Conservation (phyloP, 371 early-diverging fungal genomes). For the Mucor lusitanicus region DNA sequence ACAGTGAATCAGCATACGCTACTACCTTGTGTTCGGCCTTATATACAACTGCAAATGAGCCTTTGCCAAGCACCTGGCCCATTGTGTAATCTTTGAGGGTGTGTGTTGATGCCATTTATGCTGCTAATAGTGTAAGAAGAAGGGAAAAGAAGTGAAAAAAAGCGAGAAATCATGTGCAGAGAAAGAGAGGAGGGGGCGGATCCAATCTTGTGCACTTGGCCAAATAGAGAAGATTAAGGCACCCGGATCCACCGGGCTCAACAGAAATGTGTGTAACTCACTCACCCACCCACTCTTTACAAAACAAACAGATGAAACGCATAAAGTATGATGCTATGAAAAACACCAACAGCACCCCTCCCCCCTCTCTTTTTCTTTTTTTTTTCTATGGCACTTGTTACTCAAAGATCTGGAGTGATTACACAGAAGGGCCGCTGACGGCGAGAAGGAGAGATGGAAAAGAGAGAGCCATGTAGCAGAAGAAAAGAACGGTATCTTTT, state of each 20-base stretch:
- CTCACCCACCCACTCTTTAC: not conserved
- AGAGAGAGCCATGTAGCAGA: not conserved
- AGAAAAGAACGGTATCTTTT: not conserved
- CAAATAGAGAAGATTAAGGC: conserved; percentile 1
- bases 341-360: not conserved
- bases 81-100: conserved; percentile 59
- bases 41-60: conserved; percentile 94
- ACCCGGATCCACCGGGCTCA: not conserved
- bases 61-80: conserved; percentile 79
- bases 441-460: not conserved
- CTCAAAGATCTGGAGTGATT: not conserved
- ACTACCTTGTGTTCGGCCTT: conserved; percentile 67
- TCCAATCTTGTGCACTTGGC: not conserved
- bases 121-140: not conserved
- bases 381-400: not conserved
- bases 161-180: not conserved
- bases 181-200: not conserved
- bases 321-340: not conserved
- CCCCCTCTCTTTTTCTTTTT: not conserved
- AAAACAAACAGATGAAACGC: conserved; percentile 1
- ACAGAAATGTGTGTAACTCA: not conserved
- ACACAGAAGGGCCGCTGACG: not conserved
- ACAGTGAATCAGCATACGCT: too few relatives aligned
- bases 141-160: not conserved
- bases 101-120: not conserved